Conservation (phyloP, 805 yeast genomes). For the Aciculoconidium aculeatum region DNA sequence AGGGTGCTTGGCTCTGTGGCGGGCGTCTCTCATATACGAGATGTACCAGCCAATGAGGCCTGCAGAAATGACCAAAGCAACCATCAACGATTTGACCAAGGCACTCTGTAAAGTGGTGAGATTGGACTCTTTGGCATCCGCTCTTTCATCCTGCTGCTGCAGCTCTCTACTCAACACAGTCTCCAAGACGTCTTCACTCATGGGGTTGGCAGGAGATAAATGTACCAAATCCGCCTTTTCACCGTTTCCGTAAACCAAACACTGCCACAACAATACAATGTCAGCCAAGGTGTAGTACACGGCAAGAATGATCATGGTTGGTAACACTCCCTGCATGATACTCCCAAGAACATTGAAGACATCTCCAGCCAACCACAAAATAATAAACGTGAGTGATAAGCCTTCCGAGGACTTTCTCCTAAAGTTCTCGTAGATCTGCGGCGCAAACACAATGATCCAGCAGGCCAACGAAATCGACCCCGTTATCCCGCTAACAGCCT, state of each 20-base stretch:
- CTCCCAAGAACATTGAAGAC: slow-evolving; percentile 92
- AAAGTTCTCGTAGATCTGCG: slow-evolving; percentile 91
- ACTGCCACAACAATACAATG: slow-evolving; percentile 75
- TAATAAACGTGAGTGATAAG: slow-evolving; percentile 75
- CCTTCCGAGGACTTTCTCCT: slow-evolving; percentile 85
- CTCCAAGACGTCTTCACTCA: slow-evolving; percentile 63
- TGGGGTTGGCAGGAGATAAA: slow-evolving; percentile 83
- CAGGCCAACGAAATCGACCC: slow-evolving; percentile 92
- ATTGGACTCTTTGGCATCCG: slow-evolving; percentile 10
- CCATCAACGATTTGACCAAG: slow-evolving; percentile 44
- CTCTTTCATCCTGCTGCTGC: slow-evolving; percentile 12
- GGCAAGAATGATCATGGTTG: slow-evolving; percentile 91
- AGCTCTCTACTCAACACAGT: slow-evolving; percentile 42
- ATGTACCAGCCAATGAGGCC: slow-evolving; percentile 89
- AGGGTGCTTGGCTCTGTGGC: slow-evolving; percentile 26
- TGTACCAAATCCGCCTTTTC: slow-evolving; percentile 64
- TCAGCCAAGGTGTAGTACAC: slow-evolving; percentile 92
- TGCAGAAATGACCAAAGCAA: slow-evolving; percentile 59
- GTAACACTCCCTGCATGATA: slow-evolving; percentile 79
- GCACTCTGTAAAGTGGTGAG: slow-evolving; percentile 17
- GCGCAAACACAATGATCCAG: slow-evolving; percentile 97
- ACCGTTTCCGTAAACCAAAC: slow-evolving; percentile 70
- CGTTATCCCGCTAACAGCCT: slow-evolving; percentile 71
- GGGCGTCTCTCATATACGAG: slow-evolving; percentile 46
- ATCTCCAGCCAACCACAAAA: slow-evolving; percentile 92